Evolutionary conservation across 345 rosid genomes (phyloP).

Genomic region (Melaleuca alternifolia): DNA sequence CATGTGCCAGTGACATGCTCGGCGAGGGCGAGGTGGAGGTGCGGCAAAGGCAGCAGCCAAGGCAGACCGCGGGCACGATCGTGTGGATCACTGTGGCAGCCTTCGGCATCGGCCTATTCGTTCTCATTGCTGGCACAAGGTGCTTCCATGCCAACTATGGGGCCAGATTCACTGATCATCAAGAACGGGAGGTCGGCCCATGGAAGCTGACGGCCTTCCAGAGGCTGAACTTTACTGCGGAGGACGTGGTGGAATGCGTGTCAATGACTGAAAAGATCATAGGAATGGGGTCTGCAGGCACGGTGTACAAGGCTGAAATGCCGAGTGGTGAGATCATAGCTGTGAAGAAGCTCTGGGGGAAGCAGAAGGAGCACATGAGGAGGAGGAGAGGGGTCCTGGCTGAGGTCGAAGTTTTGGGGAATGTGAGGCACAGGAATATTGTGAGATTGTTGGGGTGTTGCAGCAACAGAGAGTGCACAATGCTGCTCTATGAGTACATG

Average conservation of each 20-base stretch:
- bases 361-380: slow-evolving; percentile 59
- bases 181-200: slow-evolving; percentile 48
- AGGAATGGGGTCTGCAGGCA: slow-evolving; percentile 93
- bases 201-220: slow-evolving; percentile 94
- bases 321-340: slow-evolving; percentile 94
- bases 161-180: slow-evolving; percentile 22
- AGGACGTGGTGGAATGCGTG: slow-evolving; percentile 69
- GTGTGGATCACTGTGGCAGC: slow-evolving; percentile 91
- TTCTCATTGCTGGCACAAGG: slow-evolving; percentile 71
- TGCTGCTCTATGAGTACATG: slow-evolving; percentile 93
- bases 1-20: slow-evolving; percentile 34
- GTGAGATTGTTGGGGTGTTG: slow-evolving; percentile 89
- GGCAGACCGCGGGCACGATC: slow-evolving; percentile 61
- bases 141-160: slow-evolving; percentile 58
- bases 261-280: slow-evolving; percentile 63
- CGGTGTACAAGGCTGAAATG: slow-evolving; percentile 90
- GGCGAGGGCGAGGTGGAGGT: slow-evolving; percentile 25
- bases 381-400: slow-evolving; percentile 76
- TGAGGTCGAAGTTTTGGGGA: slow-evolving; percentile 84
- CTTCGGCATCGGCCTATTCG: slow-evolving; percentile 59
- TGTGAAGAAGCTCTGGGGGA: slow-evolving; percentile 89
- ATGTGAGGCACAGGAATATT: slow-evolving; percentile 85
- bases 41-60: slow-evolving; percentile 30
- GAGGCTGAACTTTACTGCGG: slow-evolving; percentile 82
- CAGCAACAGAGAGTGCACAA: slow-evolving; percentile 81